Percentiles rank a stretch among this genome's conserved stretches.
Conservation (phyloP, 2,329 filamentous ascomycete species). For the Penicillium corylophilum region DNA sequence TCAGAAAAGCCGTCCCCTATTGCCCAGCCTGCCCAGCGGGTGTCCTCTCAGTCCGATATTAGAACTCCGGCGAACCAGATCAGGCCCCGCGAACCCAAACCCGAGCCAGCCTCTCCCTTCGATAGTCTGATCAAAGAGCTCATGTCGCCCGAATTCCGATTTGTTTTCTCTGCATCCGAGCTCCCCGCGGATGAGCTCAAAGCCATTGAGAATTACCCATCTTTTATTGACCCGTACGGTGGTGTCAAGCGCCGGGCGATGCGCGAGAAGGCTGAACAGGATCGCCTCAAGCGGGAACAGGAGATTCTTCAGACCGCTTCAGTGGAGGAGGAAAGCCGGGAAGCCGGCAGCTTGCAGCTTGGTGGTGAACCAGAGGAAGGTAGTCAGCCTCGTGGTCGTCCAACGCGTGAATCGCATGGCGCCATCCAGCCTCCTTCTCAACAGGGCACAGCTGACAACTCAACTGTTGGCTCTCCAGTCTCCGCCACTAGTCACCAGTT, state of each 20-base stretch:
- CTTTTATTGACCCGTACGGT: constrained; percentile 78
- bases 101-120: constrained; percentile 29
- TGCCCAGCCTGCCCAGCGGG: constrained; percentile 26
- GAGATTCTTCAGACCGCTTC: constrained; percentile 51
- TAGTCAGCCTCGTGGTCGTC: constrained; percentile 50
- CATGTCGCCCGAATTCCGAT: constrained; percentile 52
- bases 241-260: constrained; percentile 77
- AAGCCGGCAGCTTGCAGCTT: constrained; percentile 82
- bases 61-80: constrained; percentile 23
- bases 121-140: constrained; percentile 48
- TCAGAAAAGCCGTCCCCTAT: constrained; percentile 31
- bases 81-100: constrained; percentile 15
- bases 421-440: constrained; percentile 77
- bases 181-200: constrained; percentile 51
- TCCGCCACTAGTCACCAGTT: constrained; percentile 45
- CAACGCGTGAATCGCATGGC: constrained; percentile 59
- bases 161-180: constrained; percentile 52
- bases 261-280: constrained; percentile 68
- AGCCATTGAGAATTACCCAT: constrained; percentile 62
- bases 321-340: constrained; percentile 70
- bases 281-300: constrained; percentile 55
- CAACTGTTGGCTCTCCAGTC: constrained; percentile 42
- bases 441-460: constrained; percentile 52
- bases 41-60: constrained; percentile 24
- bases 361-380: constrained; percentile 90